Base-by-base conservation (phyloP, 2,329 filamentous ascomycete genomes). In the Hypoxylon rubiginosum region DNA sequence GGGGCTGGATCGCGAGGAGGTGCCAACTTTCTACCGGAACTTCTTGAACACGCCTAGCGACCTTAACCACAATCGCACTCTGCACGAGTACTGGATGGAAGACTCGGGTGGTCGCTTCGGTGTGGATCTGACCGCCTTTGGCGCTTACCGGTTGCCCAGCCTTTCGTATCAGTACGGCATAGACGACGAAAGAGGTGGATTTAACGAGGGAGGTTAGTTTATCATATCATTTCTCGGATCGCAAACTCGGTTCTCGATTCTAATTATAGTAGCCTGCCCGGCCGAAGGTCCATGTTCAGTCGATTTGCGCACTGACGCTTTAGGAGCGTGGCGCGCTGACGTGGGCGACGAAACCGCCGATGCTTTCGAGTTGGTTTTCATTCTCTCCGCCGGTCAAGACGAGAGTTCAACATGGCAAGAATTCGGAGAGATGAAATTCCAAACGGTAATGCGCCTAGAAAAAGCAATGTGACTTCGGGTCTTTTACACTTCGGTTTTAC, bases 41-140 rank as follows among this genome's bases (percentile, higher is more conserved):
- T 75, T 86, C 3, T 77, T 86, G 52, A 87, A 86, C 66, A 82
- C 75, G 53, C 84, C 84, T 0, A 79, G 76, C 41, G 82, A 83
- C 3, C 72, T 86, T 30, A 86, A 86, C 61, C 76, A 76, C n/a
- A 80, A 80, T 3, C 84, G 85, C 64, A 86, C 85, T 1, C 75
- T 87, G 2, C 84, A 87, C 63, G 84, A 86, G 73, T 86, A 87
- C 70, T 86, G 85, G 84, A 86, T 86, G 84, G 84, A 84, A 56
- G 84, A 86, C 72, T 85, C 83, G 0, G 82, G 79, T 11, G 84
- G 85, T 2, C 79, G 81, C 17, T 86, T 82, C 62, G 85, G 85
- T 13, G 84, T 86, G 8, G 82, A 86, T 60, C 68, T 87, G 72
- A 86, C 84, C 0, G 81, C 82, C 0, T 87, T 85, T 61, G 85